Conservation (phyloP, 1,284 basidiomycete genomes). For the Cronartium ribicola region DNA sequence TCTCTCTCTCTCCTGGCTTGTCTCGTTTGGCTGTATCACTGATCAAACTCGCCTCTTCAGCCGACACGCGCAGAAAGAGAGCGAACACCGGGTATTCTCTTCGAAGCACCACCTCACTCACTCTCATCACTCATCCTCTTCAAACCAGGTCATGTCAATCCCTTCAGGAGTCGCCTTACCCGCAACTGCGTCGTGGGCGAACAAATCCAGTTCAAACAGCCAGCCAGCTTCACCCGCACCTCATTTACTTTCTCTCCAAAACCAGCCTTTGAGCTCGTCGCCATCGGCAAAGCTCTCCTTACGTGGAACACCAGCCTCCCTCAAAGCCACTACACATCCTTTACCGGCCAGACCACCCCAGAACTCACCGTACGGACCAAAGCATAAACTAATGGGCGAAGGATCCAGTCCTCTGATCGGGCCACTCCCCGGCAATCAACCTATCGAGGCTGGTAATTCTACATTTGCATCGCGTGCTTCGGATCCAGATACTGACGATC, state of each 20-base stretch:
- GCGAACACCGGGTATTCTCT: constrained; percentile 24
- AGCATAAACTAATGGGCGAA: background rate
- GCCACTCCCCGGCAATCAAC: background rate
- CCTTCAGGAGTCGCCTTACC: constrained; percentile 33
- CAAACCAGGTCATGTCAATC: constrained; percentile 16
- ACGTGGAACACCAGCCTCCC: background rate
- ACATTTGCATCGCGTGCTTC: background rate
- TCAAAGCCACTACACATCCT: constrained; percentile 20
- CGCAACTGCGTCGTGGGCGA: constrained; percentile 38
- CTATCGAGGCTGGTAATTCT: background rate
- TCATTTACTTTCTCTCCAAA: constrained; percentile 10
- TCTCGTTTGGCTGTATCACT: background rate
- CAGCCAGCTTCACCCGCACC: constrained; percentile 37
- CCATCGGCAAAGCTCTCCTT: constrained; percentile 4
- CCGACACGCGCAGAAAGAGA: constrained; percentile 40
- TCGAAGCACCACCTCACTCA: constrained; percentile 11
- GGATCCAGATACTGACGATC: constrained; percentile 1
- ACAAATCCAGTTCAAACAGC: constrained; percentile 22
- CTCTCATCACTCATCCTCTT: constrained; percentile 18
- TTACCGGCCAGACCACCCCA: constrained; percentile 27
- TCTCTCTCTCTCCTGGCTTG: constrained; percentile 10
- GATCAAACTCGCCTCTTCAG: background rate
- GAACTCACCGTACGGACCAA: constrained; percentile 23
- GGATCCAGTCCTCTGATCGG: background rate
- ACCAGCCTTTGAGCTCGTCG: background rate